Conservation (phyloP, 768 basidiomycete genomes). For the Phanerochaete carnosa region DNA sequence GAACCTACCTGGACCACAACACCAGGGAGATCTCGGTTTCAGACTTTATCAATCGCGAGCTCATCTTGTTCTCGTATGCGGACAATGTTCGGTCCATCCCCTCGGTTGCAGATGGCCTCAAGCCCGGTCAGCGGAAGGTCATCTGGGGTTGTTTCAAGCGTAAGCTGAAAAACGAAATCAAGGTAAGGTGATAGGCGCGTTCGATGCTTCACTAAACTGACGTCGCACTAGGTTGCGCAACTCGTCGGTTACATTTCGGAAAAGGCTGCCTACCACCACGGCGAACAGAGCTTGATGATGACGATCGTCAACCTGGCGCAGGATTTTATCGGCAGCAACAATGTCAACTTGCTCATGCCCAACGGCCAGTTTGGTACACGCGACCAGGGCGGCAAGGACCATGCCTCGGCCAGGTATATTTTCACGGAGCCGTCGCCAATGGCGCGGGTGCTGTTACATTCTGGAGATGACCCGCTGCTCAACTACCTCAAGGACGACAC, state of each 20-base stretch:
- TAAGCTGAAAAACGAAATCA: slow-evolving; percentile 89
- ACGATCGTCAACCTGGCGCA: slow-evolving; percentile 96
- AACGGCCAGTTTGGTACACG: slow-evolving; percentile 97
- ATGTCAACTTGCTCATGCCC: slow-evolving; percentile 83
- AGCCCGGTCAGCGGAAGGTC: slow-evolving; percentile 97
- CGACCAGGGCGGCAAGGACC: slow-evolving; percentile 90
- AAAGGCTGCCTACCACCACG: slow-evolving; percentile 95
- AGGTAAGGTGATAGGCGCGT: slow-evolving; percentile 40
- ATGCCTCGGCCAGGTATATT: slow-evolving; percentile 95
- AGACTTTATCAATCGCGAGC: slow-evolving; percentile 97
- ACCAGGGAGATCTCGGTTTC: slow-evolving; percentile 81
- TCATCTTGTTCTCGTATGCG: slow-evolving; percentile 99
- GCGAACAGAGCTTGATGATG: slow-evolving; percentile 79
- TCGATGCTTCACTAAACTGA: neutral
- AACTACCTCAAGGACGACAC: slow-evolving; percentile 86
- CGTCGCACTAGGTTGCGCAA: slow-evolving; percentile 70
- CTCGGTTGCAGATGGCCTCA: slow-evolving; percentile 88
- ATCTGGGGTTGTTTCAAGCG: slow-evolving; percentile 96
- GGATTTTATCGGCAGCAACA: slow-evolving; percentile 93
- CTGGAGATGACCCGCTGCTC: slow-evolving; percentile 84
- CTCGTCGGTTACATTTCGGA: slow-evolving; percentile 94
- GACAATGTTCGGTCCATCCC: slow-evolving; percentile 99
- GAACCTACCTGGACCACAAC: slow-evolving; percentile 90
- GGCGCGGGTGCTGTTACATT: slow-evolving; percentile 74
- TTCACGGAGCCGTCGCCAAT: slow-evolving; percentile 77